These are phyloP conservation scores for Penicillium coffeae DNA, from an alignment of 495 filamentous ascomycete species.

Conservation along the genomic window DNA sequence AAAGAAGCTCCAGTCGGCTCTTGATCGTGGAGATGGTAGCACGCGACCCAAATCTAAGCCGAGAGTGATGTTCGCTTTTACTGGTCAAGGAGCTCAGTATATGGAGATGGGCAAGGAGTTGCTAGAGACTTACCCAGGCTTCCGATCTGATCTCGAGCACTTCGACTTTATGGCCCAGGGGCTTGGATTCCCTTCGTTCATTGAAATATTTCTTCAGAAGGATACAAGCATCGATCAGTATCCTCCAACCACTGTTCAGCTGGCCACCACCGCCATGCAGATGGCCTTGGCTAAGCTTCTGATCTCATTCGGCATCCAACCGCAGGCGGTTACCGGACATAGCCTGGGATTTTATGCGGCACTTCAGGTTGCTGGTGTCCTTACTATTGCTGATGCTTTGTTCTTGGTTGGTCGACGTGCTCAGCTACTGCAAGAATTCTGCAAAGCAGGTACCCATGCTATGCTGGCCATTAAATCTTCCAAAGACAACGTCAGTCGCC, in stretches of 20 bases:
- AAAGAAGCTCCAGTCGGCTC: too few relatives aligned
- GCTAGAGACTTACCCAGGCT: constrained; percentile 19
- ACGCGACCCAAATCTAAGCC: too few relatives aligned
- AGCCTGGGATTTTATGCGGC: constrained; percentile 84
- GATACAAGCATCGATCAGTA: not conserved
- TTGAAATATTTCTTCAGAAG: not conserved
- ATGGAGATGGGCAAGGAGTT: constrained; percentile 16
- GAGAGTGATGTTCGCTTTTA: constrained; percentile 51
- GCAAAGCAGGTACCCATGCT: constrained; percentile 12
- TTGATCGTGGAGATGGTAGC: too few relatives aligned
- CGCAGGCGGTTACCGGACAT: constrained; percentile 72
- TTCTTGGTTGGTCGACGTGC: constrained; percentile 42
- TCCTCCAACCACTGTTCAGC: constrained; percentile 41
- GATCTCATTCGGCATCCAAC: constrained; percentile 67
- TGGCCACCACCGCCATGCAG: constrained; percentile 65
- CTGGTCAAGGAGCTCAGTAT: constrained; percentile 66
- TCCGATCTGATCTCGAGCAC: constrained; percentile 19
- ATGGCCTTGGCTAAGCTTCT: constrained; percentile 74
- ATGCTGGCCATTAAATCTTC: constrained; percentile 58
- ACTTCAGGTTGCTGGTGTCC: constrained; percentile 70
- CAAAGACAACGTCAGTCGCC: not conserved
- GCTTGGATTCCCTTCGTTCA: constrained; percentile 30
- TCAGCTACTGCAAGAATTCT: constrained; percentile 14
- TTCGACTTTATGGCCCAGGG: constrained; percentile 22
- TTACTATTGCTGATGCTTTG: constrained; percentile 71